Evolutionary conservation across 805 yeast species (phyloP), one percentile per base, ranked within the genome.

Genomic region (Lipomyces kockii): DNA sequence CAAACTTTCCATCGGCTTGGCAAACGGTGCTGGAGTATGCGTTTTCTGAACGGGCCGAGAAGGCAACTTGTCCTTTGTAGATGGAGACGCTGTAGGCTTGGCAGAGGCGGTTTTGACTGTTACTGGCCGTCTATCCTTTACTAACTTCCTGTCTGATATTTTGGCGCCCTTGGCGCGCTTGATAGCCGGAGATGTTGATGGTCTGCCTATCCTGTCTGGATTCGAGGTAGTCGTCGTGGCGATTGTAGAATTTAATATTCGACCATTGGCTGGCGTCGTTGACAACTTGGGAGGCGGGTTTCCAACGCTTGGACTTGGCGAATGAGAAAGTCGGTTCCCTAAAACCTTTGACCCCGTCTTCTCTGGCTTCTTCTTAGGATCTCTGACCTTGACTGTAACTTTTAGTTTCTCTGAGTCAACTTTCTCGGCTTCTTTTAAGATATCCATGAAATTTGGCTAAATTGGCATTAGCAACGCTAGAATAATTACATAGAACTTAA

Each of bases 371-470:
- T 59, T 62, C 58, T 61, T 78, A 74, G 29, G 61, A 32, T 71
- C 73, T 7, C 64, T 66, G 20, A 79, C 75, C 65, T 79, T 85
- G 77, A 74, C 81, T 65, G 75, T 81, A 71, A 75, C 76, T 58
- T 80, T 84, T 73, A 80, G 80, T 74, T 80, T 82, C 68, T 75
- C 82, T 34, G 82, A 80, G 74, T 89, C 90, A 1, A 89, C 84
- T 12, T 79, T 78, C 14, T 84, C 84, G 0, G 94, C 95, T 75
- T 86, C 85, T 74, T 85, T 85, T 90, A 89, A 86, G 62, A 89
- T 81, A 56, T 90, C 90, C 64, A 83, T 83, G 74, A 88, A 89
- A 20, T 87, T 85, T 76, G 88, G 77, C 74, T 86, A 32, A 32
- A 14, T 22, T 29, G 25, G 35, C n/a, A 29, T 58, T 46, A 39